A percentile compares a stretch with the other conserved stretches of the same genome.
Evolutionary conservation across 768 basidiomycete genomes (phyloP).

Genomic region (Melanogaster broomeanus): DNA sequence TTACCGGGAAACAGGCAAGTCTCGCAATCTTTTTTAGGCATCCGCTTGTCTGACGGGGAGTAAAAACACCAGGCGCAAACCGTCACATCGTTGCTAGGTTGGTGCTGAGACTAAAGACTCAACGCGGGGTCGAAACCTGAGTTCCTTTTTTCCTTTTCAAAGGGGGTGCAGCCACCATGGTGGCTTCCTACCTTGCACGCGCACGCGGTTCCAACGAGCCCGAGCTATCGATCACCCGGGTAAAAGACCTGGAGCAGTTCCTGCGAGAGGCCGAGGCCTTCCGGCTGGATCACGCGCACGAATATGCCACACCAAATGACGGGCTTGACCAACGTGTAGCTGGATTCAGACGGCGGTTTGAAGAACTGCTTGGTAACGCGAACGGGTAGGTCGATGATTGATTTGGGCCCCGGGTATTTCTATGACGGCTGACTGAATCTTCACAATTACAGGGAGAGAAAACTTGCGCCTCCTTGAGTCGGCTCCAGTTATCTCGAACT

Average conservation of each 20-base stretch:
- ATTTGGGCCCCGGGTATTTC: background rate
- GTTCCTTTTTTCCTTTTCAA: background rate
- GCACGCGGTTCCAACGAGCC: slow-evolving; percentile 72
- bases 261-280: slow-evolving; percentile 63
- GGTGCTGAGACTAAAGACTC: slow-evolving; percentile 3
- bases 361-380: slow-evolving; percentile 28
- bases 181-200: slow-evolving; percentile 73
- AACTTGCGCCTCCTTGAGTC: slow-evolving; percentile 15
- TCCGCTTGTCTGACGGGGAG: background rate
- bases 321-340: slow-evolving; percentile 10
- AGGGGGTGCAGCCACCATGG: slow-evolving; percentile 67
- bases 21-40: background rate
- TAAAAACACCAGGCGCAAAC: slow-evolving; percentile 35
- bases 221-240: slow-evolving; percentile 55
- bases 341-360: slow-evolving; percentile 23
- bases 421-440: background rate
- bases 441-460: slow-evolving; percentile 18
- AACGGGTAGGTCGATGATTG: slow-evolving; percentile 17
- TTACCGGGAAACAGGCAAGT: slow-evolving; percentile 43
- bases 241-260: slow-evolving; percentile 66
- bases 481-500: too few species aligned
- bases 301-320: slow-evolving; percentile 12
- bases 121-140: background rate
- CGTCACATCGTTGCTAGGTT: slow-evolving; percentile 42
- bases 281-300: slow-evolving; percentile 55